Percentiles rank a stretch among this genome's conserved stretches.
phyloP scores from a whole-genome alignment of 2,329 filamentous ascomycete genomes.

The Diaporthe amygdali region DNA sequence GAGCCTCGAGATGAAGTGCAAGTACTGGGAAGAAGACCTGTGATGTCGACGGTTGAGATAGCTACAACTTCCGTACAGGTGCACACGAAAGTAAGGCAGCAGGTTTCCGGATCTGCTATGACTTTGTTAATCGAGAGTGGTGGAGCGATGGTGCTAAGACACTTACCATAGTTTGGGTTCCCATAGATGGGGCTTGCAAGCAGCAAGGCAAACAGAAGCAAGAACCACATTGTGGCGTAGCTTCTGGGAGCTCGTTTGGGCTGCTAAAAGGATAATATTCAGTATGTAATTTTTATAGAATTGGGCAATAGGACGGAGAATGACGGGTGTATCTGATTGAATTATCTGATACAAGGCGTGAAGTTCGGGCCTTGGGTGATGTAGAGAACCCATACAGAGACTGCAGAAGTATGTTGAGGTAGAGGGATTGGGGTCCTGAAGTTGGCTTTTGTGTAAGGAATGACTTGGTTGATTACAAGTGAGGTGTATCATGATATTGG shows the following conservation, averaged over 20 bases:
- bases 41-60: not conserved
- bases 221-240: not conserved
- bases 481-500: no score
- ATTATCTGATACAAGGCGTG: no score
- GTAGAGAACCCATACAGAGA: no score
- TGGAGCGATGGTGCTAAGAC: not conserved
- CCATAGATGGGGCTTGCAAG: not conserved
- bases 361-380: no score
- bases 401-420: no score
- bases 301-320: no score
- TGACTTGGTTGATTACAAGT: no score
- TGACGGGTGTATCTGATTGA: no score
- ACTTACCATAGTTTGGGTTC: not conserved
- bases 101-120: not conserved
- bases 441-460: no score
- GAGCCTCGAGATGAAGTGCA: not conserved
- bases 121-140: not conserved
- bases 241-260: not conserved
- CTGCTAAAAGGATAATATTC: not conserved
- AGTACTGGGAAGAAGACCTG: not conserved
- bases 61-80: not conserved
- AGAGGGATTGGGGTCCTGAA: no score
- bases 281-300: not conserved
- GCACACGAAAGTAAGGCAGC: not conserved
- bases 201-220: not conserved